Percentiles rank a stretch among this genome's conserved stretches.
Evolutionary conservation across 768 basidiomycete genomes (phyloP).

Genomic region (Postia placenta): DNA sequence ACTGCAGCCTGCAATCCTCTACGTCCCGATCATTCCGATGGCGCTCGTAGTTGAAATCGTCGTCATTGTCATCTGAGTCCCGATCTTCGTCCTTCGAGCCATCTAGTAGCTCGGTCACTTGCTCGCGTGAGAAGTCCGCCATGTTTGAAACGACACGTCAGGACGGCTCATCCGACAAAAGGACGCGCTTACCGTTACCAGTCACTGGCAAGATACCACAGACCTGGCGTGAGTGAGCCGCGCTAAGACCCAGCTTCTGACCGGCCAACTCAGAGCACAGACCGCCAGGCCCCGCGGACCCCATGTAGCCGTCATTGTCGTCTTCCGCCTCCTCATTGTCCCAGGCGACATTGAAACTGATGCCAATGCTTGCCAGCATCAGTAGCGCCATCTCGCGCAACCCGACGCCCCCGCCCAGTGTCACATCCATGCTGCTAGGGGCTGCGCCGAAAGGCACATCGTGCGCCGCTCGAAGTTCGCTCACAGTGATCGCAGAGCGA

Average conservation of each 20-base stretch:
- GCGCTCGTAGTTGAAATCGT: no score
- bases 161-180: neutral
- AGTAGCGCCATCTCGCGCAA: neutral
- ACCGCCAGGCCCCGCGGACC: neutral
- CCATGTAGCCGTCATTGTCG: neutral
- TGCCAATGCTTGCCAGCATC: neutral
- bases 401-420: neutral
- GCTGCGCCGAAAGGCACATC: neutral
- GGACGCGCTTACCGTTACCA: neutral
- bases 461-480: neutral
- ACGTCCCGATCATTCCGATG: no score
- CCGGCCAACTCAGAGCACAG: neutral
- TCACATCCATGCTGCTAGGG: neutral
- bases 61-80: neutral
- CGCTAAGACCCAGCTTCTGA: neutral
- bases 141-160: neutral
- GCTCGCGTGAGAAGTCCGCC: neutral
- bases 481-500: neutral
- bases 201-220: neutral
- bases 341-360: neutral
- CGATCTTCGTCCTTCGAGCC: neutral
- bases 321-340: neutral
- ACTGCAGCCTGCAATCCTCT: no score
- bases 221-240: neutral
- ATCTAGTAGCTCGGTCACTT: neutral